Percentiles rank a stretch among this genome's conserved stretches.
Evolutionary conservation across 768 basidiomycete species (phyloP).

Genomic region (Holtermannia corniformis): DNA sequence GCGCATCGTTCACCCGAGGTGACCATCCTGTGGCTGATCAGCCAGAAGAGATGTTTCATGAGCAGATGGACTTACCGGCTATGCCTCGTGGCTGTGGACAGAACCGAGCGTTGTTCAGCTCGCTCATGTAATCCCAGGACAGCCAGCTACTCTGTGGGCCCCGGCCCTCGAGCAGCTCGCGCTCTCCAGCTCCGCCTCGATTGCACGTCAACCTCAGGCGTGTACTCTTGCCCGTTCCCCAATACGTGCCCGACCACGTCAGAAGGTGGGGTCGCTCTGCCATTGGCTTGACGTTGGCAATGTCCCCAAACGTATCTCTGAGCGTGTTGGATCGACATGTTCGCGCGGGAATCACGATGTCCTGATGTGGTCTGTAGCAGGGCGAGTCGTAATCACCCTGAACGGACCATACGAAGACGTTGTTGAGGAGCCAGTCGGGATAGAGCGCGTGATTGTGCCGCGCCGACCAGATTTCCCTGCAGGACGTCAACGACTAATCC

Average conservation of each 20-base stretch:
- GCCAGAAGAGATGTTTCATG: neutral
- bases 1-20: constrained; percentile 42
- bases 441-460: constrained; percentile 19
- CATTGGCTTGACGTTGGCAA: constrained; percentile 25
- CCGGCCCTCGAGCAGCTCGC: constrained; percentile 21
- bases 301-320: constrained; percentile 23
- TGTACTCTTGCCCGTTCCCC: constrained; percentile 40
- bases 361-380: constrained; percentile 41
- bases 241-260: constrained; percentile 38
- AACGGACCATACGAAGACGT: constrained; percentile 33
- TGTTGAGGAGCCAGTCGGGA: constrained; percentile 33
- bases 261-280: constrained; percentile 27
- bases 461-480: constrained; percentile 36
- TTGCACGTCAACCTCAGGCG: constrained; percentile 33
- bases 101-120: constrained; percentile 33
- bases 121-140: constrained; percentile 37
- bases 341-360: constrained; percentile 40
- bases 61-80: constrained; percentile 25
- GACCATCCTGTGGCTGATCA: constrained; percentile 37
- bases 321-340: constrained; percentile 33
- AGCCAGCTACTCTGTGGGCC: constrained; percentile 28
- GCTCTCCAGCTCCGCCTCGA: constrained; percentile 26
- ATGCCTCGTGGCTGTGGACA: constrained; percentile 39
- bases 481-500: neutral
- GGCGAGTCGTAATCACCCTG: constrained; percentile 42